phyloP scores from a whole-genome alignment of 768 basidiomycete genomes.

The Sarcodon sp. region DNA sequence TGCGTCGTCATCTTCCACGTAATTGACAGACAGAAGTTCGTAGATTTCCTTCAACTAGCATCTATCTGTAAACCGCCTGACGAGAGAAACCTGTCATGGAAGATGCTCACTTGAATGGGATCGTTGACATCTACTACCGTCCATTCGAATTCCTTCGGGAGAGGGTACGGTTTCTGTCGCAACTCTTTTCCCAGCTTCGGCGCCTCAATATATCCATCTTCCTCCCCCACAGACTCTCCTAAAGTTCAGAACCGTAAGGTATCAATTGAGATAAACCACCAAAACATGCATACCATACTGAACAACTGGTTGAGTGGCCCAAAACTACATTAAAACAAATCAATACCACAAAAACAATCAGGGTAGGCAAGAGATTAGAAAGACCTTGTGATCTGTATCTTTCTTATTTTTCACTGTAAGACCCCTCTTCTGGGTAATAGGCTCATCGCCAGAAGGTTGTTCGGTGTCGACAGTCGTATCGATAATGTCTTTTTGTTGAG shows the following conservation, averaged over 20 bases:
- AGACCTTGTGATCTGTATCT: slow-evolving; percentile 79
- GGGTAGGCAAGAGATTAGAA: slow-evolving; percentile 5
- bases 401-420: slow-evolving; percentile 66
- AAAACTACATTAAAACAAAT: slow-evolving; percentile 47
- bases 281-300: slow-evolving; percentile 42
- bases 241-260: slow-evolving; percentile 3
- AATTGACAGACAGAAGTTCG: slow-evolving; percentile 82
- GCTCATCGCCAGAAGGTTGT: too few relatives aligned
- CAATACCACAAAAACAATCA: background rate
- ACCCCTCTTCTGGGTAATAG: slow-evolving; percentile 48
- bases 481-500: too few relatives aligned
- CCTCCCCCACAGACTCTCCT: slow-evolving; percentile 53
- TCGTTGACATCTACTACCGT: slow-evolving; percentile 67
- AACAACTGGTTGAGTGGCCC: slow-evolving; percentile 97
- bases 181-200: slow-evolving; percentile 67
- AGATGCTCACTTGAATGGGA: slow-evolving; percentile 44
- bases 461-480: too few relatives aligned
- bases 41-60: slow-evolving; percentile 81
- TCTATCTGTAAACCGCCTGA: background rate
- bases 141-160: slow-evolving; percentile 95
- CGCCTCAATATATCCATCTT: slow-evolving; percentile 86
- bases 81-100: background rate
- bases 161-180: slow-evolving; percentile 74
- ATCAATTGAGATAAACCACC: background rate
- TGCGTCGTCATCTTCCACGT: slow-evolving; percentile 94